These are phyloP conservation scores for Vanderwaltozyma verrucispora DNA, from an alignment of 805 yeast species.

Conservation along the genomic window DNA sequence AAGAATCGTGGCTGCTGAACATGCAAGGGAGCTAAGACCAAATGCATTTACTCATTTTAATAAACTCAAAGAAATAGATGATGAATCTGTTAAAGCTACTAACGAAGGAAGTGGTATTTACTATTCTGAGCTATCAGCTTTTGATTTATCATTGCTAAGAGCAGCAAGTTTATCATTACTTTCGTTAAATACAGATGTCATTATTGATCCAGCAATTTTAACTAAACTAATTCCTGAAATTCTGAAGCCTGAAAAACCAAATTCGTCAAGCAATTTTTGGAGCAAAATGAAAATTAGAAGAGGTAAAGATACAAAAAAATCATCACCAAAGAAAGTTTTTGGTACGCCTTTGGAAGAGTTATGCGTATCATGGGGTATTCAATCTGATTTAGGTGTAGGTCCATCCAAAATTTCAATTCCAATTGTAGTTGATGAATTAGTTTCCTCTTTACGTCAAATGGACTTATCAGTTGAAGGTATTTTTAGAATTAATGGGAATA, in stretches of 20 bases:
- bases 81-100: constrained; percentile 10
- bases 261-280: constrained; percentile 19
- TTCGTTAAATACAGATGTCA: constrained; percentile 17
- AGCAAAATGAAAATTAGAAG: constrained; percentile 20
- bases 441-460: constrained; percentile 73
- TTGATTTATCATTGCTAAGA: constrained; percentile 45
- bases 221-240: constrained; percentile 1
- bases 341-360: constrained; percentile 66
- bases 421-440: constrained; percentile 72
- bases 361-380: constrained; percentile 64
- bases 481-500: constrained; percentile 93
- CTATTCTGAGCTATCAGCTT: constrained; percentile 41
- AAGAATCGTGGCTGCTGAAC: constrained; percentile 92
- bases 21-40: constrained; percentile 86
- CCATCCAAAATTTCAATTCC: constrained; percentile 76
- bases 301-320: constrained; percentile 20
- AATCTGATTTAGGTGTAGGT: constrained; percentile 76
- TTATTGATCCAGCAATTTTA: constrained; percentile 4
- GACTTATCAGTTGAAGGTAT: constrained; percentile 96
- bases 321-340: constrained; percentile 43
- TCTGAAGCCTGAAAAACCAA: background rate
- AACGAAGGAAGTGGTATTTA: constrained; percentile 33
- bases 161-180: constrained; percentile 36
- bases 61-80: constrained; percentile 24
- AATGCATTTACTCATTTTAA: constrained; percentile 83